These are phyloP conservation scores for Aureobasidium melanogenum DNA, from an alignment of 2,329 filamentous ascomycete genomes.

Conservation along the genomic window DNA sequence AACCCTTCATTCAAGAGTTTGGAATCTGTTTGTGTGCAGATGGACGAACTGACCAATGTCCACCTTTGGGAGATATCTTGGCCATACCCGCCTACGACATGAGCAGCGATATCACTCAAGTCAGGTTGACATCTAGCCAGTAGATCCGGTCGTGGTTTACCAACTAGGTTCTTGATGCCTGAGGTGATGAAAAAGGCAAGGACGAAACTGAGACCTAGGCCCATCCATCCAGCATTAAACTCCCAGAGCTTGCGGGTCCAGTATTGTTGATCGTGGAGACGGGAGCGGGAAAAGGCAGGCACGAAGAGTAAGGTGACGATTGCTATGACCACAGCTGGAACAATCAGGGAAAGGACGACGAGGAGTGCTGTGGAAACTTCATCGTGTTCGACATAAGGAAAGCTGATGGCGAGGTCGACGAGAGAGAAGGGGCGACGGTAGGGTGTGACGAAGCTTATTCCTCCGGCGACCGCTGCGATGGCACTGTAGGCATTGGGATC, in stretches of 20 bases:
- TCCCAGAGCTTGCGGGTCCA: constrained; percentile 87
- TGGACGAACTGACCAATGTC: constrained; percentile 63
- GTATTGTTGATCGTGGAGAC: constrained; percentile 55
- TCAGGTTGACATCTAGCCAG: constrained; percentile 70
- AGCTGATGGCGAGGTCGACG: constrained; percentile 69
- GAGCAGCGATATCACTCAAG: constrained; percentile 45
- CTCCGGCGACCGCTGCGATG: constrained; percentile 27
- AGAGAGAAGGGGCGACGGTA: constrained; percentile 65
- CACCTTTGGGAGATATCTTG: constrained; percentile 46
- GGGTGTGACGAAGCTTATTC: constrained; percentile 51
- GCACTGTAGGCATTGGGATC: neutral
- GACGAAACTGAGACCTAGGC: constrained; percentile 63
- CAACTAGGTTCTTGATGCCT: constrained; percentile 69
- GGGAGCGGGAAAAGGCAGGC: constrained; percentile 29
- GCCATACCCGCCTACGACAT: constrained; percentile 56
- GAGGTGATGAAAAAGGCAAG: constrained; percentile 73
- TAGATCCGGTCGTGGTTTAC: constrained; percentile 56
- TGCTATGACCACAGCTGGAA: constrained; percentile 60
- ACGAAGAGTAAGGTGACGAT: constrained; percentile 57
- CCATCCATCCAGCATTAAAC: constrained; percentile 72
- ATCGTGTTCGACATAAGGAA: constrained; percentile 61
- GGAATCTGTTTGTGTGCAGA: constrained; percentile 61
- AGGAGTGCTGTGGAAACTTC: constrained; percentile 62
- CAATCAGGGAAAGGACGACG: constrained; percentile 51
- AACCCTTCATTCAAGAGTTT: constrained; percentile 69